Evolutionary conservation across 495 filamentous ascomycete genomes (phyloP), one percentile per base, ranked within the genome.

Genomic region (Podospora sp.): DNA sequence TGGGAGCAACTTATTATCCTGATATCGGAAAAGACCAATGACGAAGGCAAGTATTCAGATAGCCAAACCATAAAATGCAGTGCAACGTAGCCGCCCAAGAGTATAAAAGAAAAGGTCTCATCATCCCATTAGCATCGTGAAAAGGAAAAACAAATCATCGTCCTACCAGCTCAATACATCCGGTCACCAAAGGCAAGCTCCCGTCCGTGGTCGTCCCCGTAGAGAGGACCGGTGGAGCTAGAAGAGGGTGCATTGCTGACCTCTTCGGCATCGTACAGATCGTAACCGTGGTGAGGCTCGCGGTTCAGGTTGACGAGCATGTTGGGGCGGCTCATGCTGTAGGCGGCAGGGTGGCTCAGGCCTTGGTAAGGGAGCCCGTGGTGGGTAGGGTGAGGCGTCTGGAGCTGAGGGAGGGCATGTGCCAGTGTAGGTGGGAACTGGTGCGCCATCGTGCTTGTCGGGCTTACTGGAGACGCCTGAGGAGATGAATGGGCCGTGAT

Each of bases 201-300:
- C n/a, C 78, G 76, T 24, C 66, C 60, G 51, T 80, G 73, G 1
- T 80, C 75, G 20, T 83, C 81, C 18, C 82, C 80, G 65, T 84
- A 82, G 21, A 80, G 71, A 7, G 76, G 74, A 7, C 75, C 76
- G 26, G 72, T 76, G 46, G 77, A 77, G 24, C 72, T 77, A 25
- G 73, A 76, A 25, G 71, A 70, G 33, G 62, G 72, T 50, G 67
- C 65, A 63, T 76, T 79, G 36, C 77, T 75, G 0, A 74, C 73
- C 36, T 81, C 78, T n/a, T 83, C 80, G 33, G 76, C 73, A 20
- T 84, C 81, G 62, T 79, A 84, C 68, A 81, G 77, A 22, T 79
- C 81, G 64, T 84, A 85, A 16, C 71, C 61, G 21, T 56, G 64
- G 24, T 77, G 75, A 0, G 68, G 62, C 3, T 75, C 72, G 16